Evolutionary conservation across 352 stramenopile genomes (phyloP).

Genomic region (Poterioochromonas sp.): DNA sequence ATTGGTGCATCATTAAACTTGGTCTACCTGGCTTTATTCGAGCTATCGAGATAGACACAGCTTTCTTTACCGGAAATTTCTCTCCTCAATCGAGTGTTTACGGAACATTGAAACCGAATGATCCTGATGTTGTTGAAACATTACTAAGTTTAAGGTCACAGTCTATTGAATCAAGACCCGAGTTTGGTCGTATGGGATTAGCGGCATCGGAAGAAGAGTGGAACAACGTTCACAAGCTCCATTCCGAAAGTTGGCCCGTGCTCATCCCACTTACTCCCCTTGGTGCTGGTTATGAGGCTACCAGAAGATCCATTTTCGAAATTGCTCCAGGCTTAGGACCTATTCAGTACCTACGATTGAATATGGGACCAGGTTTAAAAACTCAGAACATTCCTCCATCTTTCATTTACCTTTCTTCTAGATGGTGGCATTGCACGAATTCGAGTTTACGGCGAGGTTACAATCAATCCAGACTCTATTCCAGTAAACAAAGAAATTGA

Average conservation of each 20-base stretch:
- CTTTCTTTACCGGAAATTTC: conserved; percentile 69
- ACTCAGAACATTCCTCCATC: too few species aligned
- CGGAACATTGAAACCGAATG: conserved; percentile 38
- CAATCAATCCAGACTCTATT: conserved; percentile 57
- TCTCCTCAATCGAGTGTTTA: conserved; percentile 55
- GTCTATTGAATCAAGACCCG: neutral
- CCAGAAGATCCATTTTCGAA: conserved; percentile 56
- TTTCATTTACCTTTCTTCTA: too few species aligned
- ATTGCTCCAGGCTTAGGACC: conserved; percentile 40
- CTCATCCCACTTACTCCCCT: conserved; percentile 52
- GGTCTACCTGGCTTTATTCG: conserved; percentile 45
- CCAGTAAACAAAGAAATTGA: conserved; percentile 58
- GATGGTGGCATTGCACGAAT: conserved; percentile 66
- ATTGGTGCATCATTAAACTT: conserved; percentile 64
- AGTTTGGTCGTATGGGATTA: conserved; percentile 40
- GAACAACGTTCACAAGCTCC: conserved; percentile 18
- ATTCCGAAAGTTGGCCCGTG: conserved; percentile 46
- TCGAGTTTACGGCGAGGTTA: conserved; percentile 58
- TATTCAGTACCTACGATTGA: conserved; percentile 73
- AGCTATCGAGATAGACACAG: conserved; percentile 61
- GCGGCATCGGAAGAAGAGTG: conserved; percentile 38
- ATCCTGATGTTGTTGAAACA: neutral
- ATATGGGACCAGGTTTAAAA: conserved; percentile 72
- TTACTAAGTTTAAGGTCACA: neutral
- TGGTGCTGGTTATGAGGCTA: conserved; percentile 67